A percentile compares a stretch with the other conserved stretches of the same genome.
These are phyloP conservation scores for Meyerozyma smithsonii DNA, from an alignment of 1,139 yeast genomes.

Conservation along the genomic window DNA sequence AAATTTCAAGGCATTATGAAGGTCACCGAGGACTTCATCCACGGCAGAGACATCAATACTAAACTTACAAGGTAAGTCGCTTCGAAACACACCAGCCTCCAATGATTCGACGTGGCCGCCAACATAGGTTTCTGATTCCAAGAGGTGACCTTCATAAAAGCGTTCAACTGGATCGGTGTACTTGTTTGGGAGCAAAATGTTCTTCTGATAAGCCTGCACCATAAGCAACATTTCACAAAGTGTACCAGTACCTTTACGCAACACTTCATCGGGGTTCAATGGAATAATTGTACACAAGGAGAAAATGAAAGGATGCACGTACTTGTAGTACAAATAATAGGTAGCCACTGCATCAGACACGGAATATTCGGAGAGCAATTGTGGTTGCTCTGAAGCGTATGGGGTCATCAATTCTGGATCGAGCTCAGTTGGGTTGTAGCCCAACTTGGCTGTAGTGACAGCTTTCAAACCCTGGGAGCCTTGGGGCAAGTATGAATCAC, in stretches of 20 bases:
- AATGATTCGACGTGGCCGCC: constrained; percentile 98
- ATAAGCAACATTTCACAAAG: constrained; percentile 94
- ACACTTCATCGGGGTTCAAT: constrained; percentile 90
- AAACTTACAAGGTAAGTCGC: constrained; percentile 77
- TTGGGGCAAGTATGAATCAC: constrained; percentile 96
- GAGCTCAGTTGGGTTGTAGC: constrained; percentile 92
- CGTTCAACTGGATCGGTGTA: constrained; percentile 89
- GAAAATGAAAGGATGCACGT: constrained; percentile 95
- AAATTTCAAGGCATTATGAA: constrained; percentile 74
- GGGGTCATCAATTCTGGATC: constrained; percentile 99
- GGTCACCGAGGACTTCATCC: constrained; percentile 70
- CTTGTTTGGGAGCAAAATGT: constrained; percentile 84
- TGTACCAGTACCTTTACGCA: constrained; percentile 97
- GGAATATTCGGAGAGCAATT: constrained; percentile 87
- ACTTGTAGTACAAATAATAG: constrained; percentile 90
- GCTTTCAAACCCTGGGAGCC: constrained; percentile 99
- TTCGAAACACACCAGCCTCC: constrained; percentile 96
- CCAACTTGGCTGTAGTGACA: constrained; percentile 92
- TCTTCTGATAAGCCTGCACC: constrained; percentile 88
- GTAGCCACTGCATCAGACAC: constrained; percentile 99
- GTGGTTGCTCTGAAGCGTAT: constrained; percentile 92
- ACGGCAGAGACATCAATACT: constrained; percentile 76
- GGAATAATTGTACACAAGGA: constrained; percentile 96
- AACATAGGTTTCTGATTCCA: constrained; percentile 95
- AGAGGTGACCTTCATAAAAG: constrained; percentile 87